Conservation (phyloP, 2,329 filamentous ascomycete species). For the Didymella exigua region DNA sequence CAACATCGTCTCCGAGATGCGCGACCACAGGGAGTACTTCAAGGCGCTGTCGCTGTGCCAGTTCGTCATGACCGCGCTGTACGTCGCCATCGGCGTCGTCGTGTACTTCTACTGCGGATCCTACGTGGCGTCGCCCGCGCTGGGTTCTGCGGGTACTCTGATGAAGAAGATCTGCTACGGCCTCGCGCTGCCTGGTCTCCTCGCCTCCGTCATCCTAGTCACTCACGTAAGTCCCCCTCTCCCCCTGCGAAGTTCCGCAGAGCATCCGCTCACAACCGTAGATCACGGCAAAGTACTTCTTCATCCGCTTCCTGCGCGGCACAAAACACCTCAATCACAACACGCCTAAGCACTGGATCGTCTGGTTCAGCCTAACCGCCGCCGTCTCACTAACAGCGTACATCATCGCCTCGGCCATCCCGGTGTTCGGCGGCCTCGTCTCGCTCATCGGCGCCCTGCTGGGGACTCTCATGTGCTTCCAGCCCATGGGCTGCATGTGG, state of each 20-base stretch:
- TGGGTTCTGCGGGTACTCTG: conserved; percentile 64
- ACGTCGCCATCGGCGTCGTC: conserved; percentile 63
- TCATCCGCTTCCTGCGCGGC: conserved; percentile 60
- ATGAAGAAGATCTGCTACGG: conserved; percentile 69
- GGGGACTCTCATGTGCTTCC: conserved; percentile 22
- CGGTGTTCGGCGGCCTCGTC: conserved; percentile 20
- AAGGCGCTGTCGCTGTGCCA: conserved; percentile 66
- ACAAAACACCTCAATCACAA: conserved; percentile 60
- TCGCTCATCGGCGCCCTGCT: conserved; percentile 18
- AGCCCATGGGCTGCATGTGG: conserved; percentile 24
- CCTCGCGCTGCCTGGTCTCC: conserved; percentile 47
- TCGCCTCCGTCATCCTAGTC: conserved; percentile 13
- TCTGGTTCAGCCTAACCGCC: conserved; percentile 59
- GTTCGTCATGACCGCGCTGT: conserved; percentile 62
- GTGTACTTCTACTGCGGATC: conserved; percentile 67
- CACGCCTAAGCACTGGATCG: conserved; percentile 57
- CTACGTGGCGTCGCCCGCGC: conserved; percentile 66
- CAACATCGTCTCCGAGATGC: conserved; percentile 70
- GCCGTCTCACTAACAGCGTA: conserved; percentile 16
- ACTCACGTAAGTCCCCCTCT: conserved; percentile 11
- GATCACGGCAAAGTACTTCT: conserved; percentile 61
- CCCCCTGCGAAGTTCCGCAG: conserved; percentile 40
- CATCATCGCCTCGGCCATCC: conserved; percentile 17
- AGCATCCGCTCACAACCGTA: conserved; percentile 36
- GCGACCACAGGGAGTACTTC: conserved; percentile 61